Conservation (phyloP, 805 yeast genomes). For the Nakazawaea sp. region DNA sequence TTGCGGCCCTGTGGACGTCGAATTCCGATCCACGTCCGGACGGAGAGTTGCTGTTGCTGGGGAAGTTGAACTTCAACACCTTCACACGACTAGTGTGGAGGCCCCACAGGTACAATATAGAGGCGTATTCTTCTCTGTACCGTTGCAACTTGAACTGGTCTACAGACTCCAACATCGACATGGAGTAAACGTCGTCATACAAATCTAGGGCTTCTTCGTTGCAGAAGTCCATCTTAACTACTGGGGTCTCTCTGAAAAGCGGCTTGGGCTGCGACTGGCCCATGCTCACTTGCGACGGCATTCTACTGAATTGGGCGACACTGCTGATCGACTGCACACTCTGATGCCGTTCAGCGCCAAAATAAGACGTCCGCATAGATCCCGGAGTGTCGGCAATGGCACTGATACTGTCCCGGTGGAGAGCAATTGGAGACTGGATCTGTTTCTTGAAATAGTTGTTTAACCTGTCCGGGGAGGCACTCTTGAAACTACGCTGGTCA, state of each 20-base stretch:
- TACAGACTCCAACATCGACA: slow-evolving; percentile 32
- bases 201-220: slow-evolving; percentile 37
- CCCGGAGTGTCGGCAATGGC: not conserved
- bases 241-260: slow-evolving; percentile 13
- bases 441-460: slow-evolving; percentile 18
- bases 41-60: slow-evolving; percentile 14
- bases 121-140: slow-evolving; percentile 68
- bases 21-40: slow-evolving; percentile 17
- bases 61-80: slow-evolving; percentile 60
- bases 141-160: slow-evolving; percentile 28
- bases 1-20: slow-evolving; percentile 29
- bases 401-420: slow-evolving; percentile 16
- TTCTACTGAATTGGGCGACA: not conserved
- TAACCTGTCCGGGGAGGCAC: slow-evolving; percentile 23
- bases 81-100: slow-evolving; percentile 74
- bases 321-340: not conserved
- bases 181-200: slow-evolving; percentile 33
- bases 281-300: not conserved
- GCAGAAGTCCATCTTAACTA: slow-evolving; percentile 38
- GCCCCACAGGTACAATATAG: slow-evolving; percentile 77
- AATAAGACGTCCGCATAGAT: slow-evolving; percentile 1
- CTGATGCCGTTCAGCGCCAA: not conserved
- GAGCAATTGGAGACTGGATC: slow-evolving; percentile 10
- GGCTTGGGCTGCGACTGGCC: not conserved
- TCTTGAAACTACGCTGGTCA: slow-evolving; percentile 15